A percentile compares a stretch with the other conserved stretches of the same genome.
phyloP scores from a whole-genome alignment of 2,329 filamentous ascomycete genomes.

The Sordariomycetes sp. region DNA sequence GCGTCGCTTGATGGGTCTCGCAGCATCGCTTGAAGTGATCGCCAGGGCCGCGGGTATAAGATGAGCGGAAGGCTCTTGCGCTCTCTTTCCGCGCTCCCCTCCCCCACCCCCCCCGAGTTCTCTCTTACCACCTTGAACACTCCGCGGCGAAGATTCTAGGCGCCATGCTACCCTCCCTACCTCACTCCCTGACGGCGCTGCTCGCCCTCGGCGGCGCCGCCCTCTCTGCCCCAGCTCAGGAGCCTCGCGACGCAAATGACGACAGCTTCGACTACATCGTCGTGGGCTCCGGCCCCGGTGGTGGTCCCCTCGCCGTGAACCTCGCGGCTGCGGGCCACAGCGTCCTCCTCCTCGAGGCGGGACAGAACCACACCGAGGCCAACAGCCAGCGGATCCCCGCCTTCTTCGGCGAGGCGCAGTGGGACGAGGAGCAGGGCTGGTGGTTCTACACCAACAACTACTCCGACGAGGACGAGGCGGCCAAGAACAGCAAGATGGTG shows the following conservation, averaged over 20 bases:
- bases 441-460: constrained; percentile 48
- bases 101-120: too few relatives aligned
- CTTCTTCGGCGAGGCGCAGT: constrained; percentile 31
- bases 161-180: neutral
- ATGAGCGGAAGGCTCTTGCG: too few relatives aligned
- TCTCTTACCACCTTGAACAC: too few relatives aligned
- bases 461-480: constrained; percentile 30
- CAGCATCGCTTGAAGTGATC: too few relatives aligned
- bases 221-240: neutral
- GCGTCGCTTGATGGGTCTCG: too few relatives aligned
- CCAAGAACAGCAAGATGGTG: constrained; percentile 14
- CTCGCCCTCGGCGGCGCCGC: neutral
- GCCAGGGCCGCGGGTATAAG: too few relatives aligned
- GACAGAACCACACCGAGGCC: constrained; percentile 29
- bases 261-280: constrained; percentile 40
- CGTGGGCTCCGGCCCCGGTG: constrained; percentile 48
- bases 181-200: neutral
- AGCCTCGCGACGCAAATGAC: neutral
- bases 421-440: constrained; percentile 26
- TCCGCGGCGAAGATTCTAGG: too few relatives aligned
- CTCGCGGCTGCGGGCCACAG: constrained; percentile 45
- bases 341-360: constrained; percentile 47
- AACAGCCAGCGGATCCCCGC: constrained; percentile 20
- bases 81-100: too few relatives aligned
- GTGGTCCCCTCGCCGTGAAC: constrained; percentile 42